phyloP scores from a whole-genome alignment of 768 basidiomycete genomes.

The Psilocybe cyanescens region DNA sequence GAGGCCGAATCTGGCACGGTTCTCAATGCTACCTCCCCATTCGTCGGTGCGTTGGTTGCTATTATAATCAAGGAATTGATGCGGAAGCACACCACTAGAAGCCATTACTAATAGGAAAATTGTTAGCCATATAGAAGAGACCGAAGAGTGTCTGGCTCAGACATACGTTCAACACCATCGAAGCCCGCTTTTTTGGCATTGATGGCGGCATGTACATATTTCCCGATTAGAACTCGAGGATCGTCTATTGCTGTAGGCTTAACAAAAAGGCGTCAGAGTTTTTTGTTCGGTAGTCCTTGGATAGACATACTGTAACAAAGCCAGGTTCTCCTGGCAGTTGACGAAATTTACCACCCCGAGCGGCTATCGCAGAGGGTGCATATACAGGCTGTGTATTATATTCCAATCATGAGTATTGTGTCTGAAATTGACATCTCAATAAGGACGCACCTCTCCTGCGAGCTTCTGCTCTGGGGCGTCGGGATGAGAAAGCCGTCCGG shows the following conservation, averaged over 20 bases:
- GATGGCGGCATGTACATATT: slow-evolving; percentile 45
- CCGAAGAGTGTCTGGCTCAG: too few relatives aligned
- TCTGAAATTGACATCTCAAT: background rate
- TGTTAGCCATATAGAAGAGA: background rate
- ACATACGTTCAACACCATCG: slow-evolving; percentile 53
- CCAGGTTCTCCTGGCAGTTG: slow-evolving; percentile 40
- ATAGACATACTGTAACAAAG: slow-evolving; percentile 36
- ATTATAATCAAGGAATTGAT: slow-evolving; percentile 55
- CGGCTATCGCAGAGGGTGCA: slow-evolving; percentile 45
- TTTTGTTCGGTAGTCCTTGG: too few relatives aligned
- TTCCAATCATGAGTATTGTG: background rate
- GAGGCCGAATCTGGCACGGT: slow-evolving; percentile 55
- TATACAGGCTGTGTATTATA: slow-evolving; percentile 40
- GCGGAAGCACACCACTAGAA: slow-evolving; percentile 46
- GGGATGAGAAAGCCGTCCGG: slow-evolving; percentile 39
- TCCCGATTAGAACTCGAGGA: slow-evolving; percentile 38
- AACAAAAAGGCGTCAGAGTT: background rate
- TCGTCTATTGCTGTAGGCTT: slow-evolving; percentile 46
- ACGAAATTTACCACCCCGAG: slow-evolving; percentile 44
- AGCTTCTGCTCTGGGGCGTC: slow-evolving; percentile 41
- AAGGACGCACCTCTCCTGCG: slow-evolving; percentile 34
- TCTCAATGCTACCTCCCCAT: slow-evolving; percentile 64
- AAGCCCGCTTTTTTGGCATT: slow-evolving; percentile 58
- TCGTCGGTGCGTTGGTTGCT: slow-evolving; percentile 56
- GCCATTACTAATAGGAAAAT: slow-evolving; percentile 37